Conservation (phyloP, 2,329 filamentous ascomycete genomes). For the Aspergillus eucalypticola region DNA sequence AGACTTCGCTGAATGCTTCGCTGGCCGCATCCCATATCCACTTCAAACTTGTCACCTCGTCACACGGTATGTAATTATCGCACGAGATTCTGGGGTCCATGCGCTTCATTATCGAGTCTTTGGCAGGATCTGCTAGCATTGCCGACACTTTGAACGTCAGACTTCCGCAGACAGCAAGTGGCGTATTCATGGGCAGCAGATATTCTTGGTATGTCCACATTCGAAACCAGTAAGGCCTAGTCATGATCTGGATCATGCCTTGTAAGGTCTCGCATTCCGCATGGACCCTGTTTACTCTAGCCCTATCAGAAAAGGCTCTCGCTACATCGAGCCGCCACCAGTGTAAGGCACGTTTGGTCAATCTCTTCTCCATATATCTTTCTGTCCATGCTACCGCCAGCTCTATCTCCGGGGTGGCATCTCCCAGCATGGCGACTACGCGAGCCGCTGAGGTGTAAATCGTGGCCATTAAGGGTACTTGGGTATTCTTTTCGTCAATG, state of each 20-base stretch:
- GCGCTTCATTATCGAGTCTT: no score
- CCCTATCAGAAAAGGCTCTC: neutral
- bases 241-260: neutral
- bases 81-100: no score
- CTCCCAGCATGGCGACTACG: neutral
- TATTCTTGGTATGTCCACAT: neutral
- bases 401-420: neutral
- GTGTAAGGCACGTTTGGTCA: neutral
- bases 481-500: neutral
- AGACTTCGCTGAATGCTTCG: no score
- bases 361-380: neutral
- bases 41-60: no score
- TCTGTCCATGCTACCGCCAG: neutral
- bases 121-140: no score
- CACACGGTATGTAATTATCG: no score
- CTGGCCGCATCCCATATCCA: no score
- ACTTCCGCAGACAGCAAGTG: neutral
- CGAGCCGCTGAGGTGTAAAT: neutral
- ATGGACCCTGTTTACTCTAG: accelerated
- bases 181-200: neutral
- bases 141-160: accelerated
- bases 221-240: neutral
- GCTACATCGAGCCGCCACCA: neutral
- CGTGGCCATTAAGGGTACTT: neutral
- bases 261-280: accelerated